Evolutionary conservation across 1,139 yeast species (phyloP).

Genomic region (Geotrichum reessii): DNA sequence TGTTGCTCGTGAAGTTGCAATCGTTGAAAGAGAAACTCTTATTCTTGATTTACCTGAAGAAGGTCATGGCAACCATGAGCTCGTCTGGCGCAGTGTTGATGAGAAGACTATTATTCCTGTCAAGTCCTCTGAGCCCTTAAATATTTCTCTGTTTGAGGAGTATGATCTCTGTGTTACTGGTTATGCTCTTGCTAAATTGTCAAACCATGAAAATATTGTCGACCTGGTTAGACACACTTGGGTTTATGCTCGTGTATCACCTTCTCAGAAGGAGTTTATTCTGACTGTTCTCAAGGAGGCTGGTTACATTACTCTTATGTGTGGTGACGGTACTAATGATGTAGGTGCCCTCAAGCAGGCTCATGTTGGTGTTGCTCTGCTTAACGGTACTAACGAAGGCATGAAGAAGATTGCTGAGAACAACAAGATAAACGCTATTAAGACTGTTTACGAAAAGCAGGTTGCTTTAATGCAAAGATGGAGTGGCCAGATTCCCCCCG

Average conservation of each 20-base stretch:
- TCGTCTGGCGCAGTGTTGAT: slow-evolving; percentile 81
- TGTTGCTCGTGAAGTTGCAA: slow-evolving; percentile 89
- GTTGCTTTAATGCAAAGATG: slow-evolving; percentile 69
- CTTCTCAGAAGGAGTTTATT: slow-evolving; percentile 88
- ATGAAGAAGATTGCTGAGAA: slow-evolving; percentile 84
- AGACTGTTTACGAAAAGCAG: slow-evolving; percentile 78
- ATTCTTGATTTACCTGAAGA: slow-evolving; percentile 79
- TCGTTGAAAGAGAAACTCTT: slow-evolving; percentile 74
- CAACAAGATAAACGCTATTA: slow-evolving; percentile 59
- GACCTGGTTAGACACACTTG: slow-evolving; percentile 81
- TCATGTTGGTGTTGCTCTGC: slow-evolving; percentile 91
- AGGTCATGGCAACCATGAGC: slow-evolving; percentile 45
- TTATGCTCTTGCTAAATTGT: slow-evolving; percentile 67
- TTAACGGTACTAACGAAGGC: slow-evolving; percentile 95
- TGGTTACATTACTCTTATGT: slow-evolving; percentile 93
- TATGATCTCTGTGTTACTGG: slow-evolving; percentile 93
- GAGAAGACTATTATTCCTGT: slow-evolving; percentile 71
- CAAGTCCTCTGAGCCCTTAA: slow-evolving; percentile 54
- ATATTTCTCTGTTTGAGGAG: slow-evolving; percentile 51
- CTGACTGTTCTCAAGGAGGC: slow-evolving; percentile 76
- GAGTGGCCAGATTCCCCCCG: slow-evolving; percentile 68
- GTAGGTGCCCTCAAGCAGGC: slow-evolving; percentile 99
- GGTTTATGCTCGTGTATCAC: slow-evolving; percentile 98
- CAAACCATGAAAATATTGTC: slow-evolving; percentile 50
- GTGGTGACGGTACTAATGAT: slow-evolving; percentile 99